Conservation (phyloP, 2,329 filamentous ascomycete genomes). For the Talaromyces atroroseus region DNA sequence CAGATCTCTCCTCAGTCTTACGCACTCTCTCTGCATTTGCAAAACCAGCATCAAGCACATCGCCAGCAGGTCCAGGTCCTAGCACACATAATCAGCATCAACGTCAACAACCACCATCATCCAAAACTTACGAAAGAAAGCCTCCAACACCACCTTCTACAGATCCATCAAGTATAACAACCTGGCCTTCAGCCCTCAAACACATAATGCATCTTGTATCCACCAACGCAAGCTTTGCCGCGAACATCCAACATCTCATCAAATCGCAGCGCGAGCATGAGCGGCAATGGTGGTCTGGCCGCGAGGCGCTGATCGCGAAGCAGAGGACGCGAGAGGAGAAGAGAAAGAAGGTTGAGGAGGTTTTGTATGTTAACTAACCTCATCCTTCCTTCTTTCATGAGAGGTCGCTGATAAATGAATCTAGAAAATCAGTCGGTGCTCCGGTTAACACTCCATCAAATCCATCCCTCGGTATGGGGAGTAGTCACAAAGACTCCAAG, state of each 20-base stretch:
- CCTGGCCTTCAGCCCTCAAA: slow-evolving; percentile 48
- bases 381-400: not conserved
- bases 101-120: not conserved
- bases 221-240: slow-evolving; percentile 40
- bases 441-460: slow-evolving; percentile 19
- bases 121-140: not conserved
- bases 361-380: slow-evolving; percentile 40
- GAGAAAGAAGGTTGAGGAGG: slow-evolving; percentile 50
- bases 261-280: slow-evolving; percentile 59
- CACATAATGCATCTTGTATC: slow-evolving; percentile 48
- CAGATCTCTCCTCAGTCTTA: slow-evolving; percentile 39
- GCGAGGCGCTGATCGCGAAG: slow-evolving; percentile 47
- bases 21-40: slow-evolving; percentile 36
- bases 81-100: not conserved
- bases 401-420: not conserved
- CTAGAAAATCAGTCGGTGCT: slow-evolving; percentile 44
- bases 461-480: slow-evolving; percentile 10
- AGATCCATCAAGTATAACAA: slow-evolving; percentile 45
- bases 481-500: not conserved
- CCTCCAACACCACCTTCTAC: slow-evolving; percentile 4
- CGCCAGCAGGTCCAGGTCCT: not conserved
- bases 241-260: slow-evolving; percentile 53
- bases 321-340: slow-evolving; percentile 49
- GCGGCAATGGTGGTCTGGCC: slow-evolving; percentile 54
- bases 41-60: slow-evolving; percentile 10